Conservation (phyloP, 345 rosid genomes). For the Melaleuca quinquenervia region DNA sequence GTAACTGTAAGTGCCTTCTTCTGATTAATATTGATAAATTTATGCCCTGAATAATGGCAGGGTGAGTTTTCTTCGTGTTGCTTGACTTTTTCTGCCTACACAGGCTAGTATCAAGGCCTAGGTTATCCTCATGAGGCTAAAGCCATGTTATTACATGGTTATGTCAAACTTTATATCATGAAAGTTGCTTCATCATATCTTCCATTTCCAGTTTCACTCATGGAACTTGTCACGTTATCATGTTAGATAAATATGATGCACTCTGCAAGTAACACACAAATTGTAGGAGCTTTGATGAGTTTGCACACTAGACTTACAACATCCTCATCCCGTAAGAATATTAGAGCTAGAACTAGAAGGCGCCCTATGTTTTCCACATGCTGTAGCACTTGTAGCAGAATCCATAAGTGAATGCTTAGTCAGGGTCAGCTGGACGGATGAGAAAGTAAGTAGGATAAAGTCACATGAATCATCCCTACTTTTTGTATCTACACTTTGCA, state of each 20-base stretch:
- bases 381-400: neutral
- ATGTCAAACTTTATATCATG: neutral
- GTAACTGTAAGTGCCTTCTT: neutral
- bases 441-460: neutral
- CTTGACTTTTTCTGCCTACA: neutral
- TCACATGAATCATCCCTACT: neutral
- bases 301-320: neutral
- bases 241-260: neutral
- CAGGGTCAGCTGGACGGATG: neutral
- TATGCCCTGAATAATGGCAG: neutral
- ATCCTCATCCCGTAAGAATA: neutral
- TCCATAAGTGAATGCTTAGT: neutral
- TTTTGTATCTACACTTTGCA: neutral
- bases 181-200: neutral
- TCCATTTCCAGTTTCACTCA: neutral
- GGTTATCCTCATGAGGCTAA: neutral
- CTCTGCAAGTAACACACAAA: neutral
- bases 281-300: neutral
- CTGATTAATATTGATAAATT: neutral
- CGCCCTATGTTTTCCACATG: neutral
- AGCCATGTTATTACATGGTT: neutral
- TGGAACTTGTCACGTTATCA: neutral
- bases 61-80: neutral
- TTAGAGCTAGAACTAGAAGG: neutral
- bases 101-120: neutral